Percentiles rank a stretch among this genome's conserved stretches.
phyloP scores from a whole-genome alignment of 305 asterid species.

The Rubia tinctorum region DNA sequence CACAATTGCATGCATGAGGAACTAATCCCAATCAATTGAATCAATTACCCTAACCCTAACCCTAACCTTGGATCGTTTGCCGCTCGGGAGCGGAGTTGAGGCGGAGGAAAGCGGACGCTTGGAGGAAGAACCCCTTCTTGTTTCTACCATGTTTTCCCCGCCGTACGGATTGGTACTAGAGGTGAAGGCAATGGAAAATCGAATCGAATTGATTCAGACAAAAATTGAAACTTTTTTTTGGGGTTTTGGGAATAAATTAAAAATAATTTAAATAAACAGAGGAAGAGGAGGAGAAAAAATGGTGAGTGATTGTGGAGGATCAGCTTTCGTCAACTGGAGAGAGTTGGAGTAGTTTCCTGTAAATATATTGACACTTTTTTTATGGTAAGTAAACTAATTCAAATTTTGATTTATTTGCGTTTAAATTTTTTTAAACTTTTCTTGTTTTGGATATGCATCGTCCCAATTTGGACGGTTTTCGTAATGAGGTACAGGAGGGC shows the following conservation, averaged over 20 bases:
- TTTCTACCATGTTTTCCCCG: conserved; percentile 50
- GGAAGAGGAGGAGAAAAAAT: conserved; percentile 5
- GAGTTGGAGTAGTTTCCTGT: neutral
- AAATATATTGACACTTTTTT: neutral
- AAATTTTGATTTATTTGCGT: neutral
- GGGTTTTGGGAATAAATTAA: neutral
- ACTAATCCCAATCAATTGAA: neutral
- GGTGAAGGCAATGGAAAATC: neutral
- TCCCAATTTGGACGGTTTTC: too few relatives aligned
- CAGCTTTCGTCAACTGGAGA: conserved; percentile 22
- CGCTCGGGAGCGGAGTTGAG: conserved; percentile 43
- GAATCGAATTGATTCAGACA: neutral
- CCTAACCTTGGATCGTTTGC: conserved; percentile 58
- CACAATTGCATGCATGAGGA: neutral
- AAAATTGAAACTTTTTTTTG: neutral
- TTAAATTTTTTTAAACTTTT: conserved; percentile 9
- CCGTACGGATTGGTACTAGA: conserved; percentile 7
- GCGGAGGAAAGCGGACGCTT: conserved; percentile 48
- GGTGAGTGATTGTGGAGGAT: conserved; percentile 24
- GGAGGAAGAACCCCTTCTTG: conserved; percentile 61
- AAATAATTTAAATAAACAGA: neutral
- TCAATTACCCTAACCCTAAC: conserved; percentile 20
- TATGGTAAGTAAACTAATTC: neutral
- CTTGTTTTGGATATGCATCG: too few relatives aligned
- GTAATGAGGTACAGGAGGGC: too few relatives aligned